A percentile compares a stretch with the other conserved stretches of the same genome.
Evolutionary conservation across 805 yeast species (phyloP).

Genomic region (Lipomyces mesembrius): DNA sequence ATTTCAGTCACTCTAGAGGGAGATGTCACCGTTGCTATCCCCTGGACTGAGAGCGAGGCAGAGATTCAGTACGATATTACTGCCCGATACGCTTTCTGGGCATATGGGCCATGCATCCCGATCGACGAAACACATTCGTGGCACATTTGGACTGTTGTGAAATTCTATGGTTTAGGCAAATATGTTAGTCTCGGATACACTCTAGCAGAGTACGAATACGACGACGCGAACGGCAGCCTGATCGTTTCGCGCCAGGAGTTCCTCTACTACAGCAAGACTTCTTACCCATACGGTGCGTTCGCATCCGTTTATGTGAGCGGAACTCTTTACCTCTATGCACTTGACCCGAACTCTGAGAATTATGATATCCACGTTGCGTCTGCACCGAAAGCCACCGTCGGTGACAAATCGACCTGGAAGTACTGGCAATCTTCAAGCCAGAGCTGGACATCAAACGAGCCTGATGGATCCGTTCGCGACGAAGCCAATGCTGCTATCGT

Average conservation of each 20-base stretch:
- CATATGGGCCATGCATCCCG: slow-evolving; percentile 27
- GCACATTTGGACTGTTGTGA: slow-evolving; percentile 29
- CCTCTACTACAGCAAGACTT: not conserved
- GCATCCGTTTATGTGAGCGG: slow-evolving; percentile 27
- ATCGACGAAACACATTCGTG: slow-evolving; percentile 18
- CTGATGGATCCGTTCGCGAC: slow-evolving; percentile 21
- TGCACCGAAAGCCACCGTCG: slow-evolving; percentile 14
- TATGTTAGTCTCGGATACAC: slow-evolving; percentile 20
- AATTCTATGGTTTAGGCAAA: slow-evolving; percentile 10
- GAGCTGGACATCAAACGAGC: slow-evolving; percentile 19
- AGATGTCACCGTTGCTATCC: slow-evolving; percentile 27
- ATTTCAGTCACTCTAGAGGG: slow-evolving; percentile 21
- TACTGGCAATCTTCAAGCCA: slow-evolving; percentile 23
- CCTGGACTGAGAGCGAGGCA: slow-evolving; percentile 24
- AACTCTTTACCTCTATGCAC: slow-evolving; percentile 29
- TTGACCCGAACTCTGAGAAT: slow-evolving; percentile 24
- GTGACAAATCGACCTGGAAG: slow-evolving; percentile 25
- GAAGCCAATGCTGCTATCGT: slow-evolving; percentile 21
- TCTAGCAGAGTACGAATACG: slow-evolving; percentile 18
- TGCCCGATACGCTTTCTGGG: slow-evolving; percentile 32
- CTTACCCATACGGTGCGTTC: slow-evolving; percentile 29
- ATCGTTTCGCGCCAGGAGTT: slow-evolving; percentile 16
- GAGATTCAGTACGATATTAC: slow-evolving; percentile 19
- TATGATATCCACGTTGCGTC: slow-evolving; percentile 31
- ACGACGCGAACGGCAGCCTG: slow-evolving; percentile 7